Evolutionary conservation across 2,329 filamentous ascomycete species (phyloP), one percentile per base, ranked within the genome.

Genomic region (Decorospora gaudefroyi): DNA sequence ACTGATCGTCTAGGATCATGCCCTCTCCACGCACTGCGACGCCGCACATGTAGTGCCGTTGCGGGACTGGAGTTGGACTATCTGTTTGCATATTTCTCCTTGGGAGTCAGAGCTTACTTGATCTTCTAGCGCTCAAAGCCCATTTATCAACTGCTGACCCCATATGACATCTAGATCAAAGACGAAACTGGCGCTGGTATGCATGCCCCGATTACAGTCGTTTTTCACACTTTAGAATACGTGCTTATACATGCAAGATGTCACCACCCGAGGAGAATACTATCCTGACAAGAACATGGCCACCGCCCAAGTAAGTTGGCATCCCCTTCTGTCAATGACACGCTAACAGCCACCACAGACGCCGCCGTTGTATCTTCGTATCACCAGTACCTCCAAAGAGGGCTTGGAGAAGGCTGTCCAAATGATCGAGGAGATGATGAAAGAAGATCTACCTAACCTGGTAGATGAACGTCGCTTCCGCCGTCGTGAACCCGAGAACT

Each of bases 101-200:
- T 65, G 62, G 68, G 62, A 67, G 69, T 59, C 42, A 66, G 67
- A 74, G 74, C 76, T 78, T 73, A 78, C 75, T 67, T 62, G 69
- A 65, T 61, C 63, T 63, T 70, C 51, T 70, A 72, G 68, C 67
- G 64, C 64, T 66, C 63, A 64, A 59, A 55, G 59, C 61, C 82
- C 83, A 84, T 83, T 88, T 85, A 83, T 55, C 88, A 89, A 84
- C 84, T 93, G 90, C 91, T 97, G 84, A 96, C 91, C 83, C 80
- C 76, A 76, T 86, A 80, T 93, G 85, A 84, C 75, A 87, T 88
- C 66, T 91, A 99, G 93, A 99, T 99, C 68, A 95, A 96, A 86
- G 92, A 96, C 79, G 90, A 96, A 68, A 97, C 92, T 85, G 93
- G 93, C 82, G 92, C 93, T 81, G 93, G 93, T 99, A 99, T 85